Evolutionary conservation across 305 asterid species (phyloP).

Genomic region (Plantago lanceolata): DNA sequence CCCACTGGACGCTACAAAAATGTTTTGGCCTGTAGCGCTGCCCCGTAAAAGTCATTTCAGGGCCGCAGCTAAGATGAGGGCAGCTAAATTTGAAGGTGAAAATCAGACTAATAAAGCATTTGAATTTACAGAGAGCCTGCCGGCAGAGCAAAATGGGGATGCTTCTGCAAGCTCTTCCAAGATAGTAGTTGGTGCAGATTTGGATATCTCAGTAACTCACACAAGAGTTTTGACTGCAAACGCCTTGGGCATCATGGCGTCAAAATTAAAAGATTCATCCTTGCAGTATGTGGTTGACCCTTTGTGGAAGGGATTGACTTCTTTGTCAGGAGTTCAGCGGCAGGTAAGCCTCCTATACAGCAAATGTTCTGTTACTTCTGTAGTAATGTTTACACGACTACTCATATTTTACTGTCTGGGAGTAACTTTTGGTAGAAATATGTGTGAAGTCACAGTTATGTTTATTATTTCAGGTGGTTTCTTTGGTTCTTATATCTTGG

Average conservation of each 20-base stretch:
- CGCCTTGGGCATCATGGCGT: constrained; percentile 78
- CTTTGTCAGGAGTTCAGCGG: constrained; percentile 90
- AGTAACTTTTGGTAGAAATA: constrained; percentile 17
- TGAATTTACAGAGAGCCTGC: constrained; percentile 43
- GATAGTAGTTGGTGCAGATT: constrained; percentile 89
- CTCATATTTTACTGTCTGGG: background rate
- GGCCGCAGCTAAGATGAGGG: constrained; percentile 99
- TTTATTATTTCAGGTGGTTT: constrained; percentile 65
- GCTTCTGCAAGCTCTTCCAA: constrained; percentile 51
- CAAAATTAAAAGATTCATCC: constrained; percentile 60
- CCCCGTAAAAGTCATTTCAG: constrained; percentile 95
- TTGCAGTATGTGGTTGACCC: constrained; percentile 71
- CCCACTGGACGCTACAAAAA: constrained; percentile 66
- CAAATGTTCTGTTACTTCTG: constrained; percentile 16
- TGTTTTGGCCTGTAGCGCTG: constrained; percentile 95
- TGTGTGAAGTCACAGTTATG: constrained; percentile 17
- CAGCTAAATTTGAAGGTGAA: constrained; percentile 61
- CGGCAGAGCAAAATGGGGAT: constrained; percentile 60
- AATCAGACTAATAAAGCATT: constrained; percentile 37
- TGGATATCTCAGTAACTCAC: constrained; percentile 75
- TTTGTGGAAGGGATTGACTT: constrained; percentile 73
- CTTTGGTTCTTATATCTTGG: constrained; percentile 89
- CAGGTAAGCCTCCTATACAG: constrained; percentile 54
- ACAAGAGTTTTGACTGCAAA: constrained; percentile 90
- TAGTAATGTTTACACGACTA: constrained; percentile 13